Conservation (phyloP, 495 filamentous ascomycete species). For the Penicillium dipodomyicola region DNA sequence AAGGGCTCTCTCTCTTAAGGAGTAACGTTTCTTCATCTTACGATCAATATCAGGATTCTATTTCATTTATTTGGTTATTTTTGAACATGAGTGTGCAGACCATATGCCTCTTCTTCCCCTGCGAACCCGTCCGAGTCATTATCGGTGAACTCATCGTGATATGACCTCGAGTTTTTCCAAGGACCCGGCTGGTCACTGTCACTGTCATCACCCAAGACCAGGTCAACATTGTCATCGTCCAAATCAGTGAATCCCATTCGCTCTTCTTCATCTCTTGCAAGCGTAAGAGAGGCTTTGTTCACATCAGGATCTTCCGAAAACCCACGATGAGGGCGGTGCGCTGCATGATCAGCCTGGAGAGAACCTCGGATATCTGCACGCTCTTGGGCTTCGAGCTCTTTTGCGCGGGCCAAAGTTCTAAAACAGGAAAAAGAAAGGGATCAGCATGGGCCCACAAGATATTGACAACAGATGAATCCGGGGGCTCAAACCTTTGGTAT, state of each 20-base stretch:
- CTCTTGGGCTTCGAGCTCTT: conserved; percentile 82
- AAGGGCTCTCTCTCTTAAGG: not conserved
- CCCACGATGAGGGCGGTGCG: conserved; percentile 36
- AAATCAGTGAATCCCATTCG: conserved; percentile 47
- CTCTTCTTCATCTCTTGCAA: conserved; percentile 50
- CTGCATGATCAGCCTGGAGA: conserved; percentile 40
- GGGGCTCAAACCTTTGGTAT: conserved; percentile 58
- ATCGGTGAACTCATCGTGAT: conserved; percentile 55
- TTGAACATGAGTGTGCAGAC: conserved; percentile 45
- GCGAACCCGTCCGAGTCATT: conserved; percentile 51
- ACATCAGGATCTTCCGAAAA: conserved; percentile 49
- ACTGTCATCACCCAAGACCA: conserved; percentile 42
- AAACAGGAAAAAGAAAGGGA: not conserved
- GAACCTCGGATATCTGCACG: conserved; percentile 48
- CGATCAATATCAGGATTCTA: conserved; percentile 1
- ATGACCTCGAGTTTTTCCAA: conserved; percentile 31
- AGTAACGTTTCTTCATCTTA: conserved; percentile 6
- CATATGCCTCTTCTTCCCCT: conserved; percentile 45
- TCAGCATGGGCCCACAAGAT: conserved; percentile 8
- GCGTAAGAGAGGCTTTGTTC: conserved; percentile 42
- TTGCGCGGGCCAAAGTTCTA: conserved; percentile 77
- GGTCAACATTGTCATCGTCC: conserved; percentile 43
- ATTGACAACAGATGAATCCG: not conserved
- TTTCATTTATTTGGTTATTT: conserved; percentile 12
- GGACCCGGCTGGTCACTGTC: conserved; percentile 27